A percentile compares a stretch with the other conserved stretches of the same genome.
Evolutionary conservation across 73 alveolate species (phyloP).

Genomic region (Stentor coeruleus): DNA sequence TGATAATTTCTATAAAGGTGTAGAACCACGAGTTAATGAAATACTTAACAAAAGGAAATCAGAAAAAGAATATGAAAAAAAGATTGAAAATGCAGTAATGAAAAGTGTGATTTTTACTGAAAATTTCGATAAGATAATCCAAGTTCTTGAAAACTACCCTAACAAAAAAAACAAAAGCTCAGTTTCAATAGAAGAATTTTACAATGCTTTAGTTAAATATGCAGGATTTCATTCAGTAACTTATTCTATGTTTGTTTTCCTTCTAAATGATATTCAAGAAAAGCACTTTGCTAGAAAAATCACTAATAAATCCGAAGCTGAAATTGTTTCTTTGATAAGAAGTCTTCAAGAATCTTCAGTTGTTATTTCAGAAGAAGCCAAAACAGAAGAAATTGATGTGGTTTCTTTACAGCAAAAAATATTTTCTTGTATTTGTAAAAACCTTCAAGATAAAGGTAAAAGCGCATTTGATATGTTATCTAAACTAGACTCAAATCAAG

Average conservation of each 20-base stretch:
- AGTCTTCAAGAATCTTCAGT: not conserved
- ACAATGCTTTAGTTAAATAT: not conserved
- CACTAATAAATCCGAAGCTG: not conserved
- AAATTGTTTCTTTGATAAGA: not conserved
- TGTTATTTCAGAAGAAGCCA: no score
- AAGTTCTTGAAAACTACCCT: not conserved
- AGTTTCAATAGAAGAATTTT: not conserved
- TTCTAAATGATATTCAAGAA: not conserved
- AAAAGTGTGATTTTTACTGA: not conserved
- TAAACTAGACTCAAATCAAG: not conserved
- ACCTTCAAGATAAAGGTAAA: not conserved
- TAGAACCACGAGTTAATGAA: not conserved
- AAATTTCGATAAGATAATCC: not conserved
- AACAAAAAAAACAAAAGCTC: not conserved
- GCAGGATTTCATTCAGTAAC: conserved; percentile 8
- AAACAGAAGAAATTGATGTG: not conserved
- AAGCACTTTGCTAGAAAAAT: not conserved
- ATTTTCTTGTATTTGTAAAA: not conserved
- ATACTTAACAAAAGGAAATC: not conserved
- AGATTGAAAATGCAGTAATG: not conserved
- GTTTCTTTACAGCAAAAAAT: no score
- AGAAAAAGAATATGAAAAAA: not conserved
- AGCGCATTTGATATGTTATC: not conserved
- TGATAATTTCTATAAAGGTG: not conserved
- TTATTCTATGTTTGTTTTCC: not conserved